A percentile compares a stretch with the other conserved stretches of the same genome.
These are phyloP conservation scores for Melampsora americana DNA, from an alignment of 1,284 basidiomycete genomes.

Conservation along the genomic window DNA sequence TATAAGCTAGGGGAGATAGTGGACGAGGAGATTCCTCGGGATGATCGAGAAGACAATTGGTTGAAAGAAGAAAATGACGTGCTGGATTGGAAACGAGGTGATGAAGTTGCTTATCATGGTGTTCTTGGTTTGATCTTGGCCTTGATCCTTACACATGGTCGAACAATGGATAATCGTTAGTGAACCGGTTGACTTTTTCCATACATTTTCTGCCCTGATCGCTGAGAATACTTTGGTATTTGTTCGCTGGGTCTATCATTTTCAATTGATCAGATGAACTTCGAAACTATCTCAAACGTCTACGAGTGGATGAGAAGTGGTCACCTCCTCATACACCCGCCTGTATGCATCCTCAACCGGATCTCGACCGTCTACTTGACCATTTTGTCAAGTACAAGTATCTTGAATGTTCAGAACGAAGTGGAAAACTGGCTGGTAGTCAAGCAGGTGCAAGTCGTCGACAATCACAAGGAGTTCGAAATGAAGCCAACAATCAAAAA, in stretches of 20 bases:
- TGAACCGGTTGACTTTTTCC: not conserved
- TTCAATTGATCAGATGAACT: constrained; percentile 19
- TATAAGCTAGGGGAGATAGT: constrained; percentile 28
- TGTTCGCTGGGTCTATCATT: not conserved
- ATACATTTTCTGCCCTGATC: not conserved
- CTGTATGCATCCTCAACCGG: constrained; percentile 13
- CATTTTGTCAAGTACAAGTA: constrained; percentile 32
- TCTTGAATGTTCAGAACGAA: constrained; percentile 16
- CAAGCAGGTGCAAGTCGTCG: constrained; percentile 19
- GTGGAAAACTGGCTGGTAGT: not conserved
- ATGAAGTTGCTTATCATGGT: constrained; percentile 38
- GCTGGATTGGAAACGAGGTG: constrained; percentile 38
- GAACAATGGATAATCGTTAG: constrained; percentile 37
- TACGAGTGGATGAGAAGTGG: constrained; percentile 33
- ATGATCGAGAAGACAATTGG: constrained; percentile 30
- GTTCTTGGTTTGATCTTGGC: constrained; percentile 34
- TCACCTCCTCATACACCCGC: constrained; percentile 31
- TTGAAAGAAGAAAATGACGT: constrained; percentile 9
- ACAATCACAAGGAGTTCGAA: constrained; percentile 27
- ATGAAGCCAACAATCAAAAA: constrained; percentile 11
- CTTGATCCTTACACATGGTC: constrained; percentile 41
- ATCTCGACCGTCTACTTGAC: not conserved
- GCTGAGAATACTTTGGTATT: not conserved
- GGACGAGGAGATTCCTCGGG: constrained; percentile 31
- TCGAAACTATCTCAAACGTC: constrained; percentile 29